Conservation (phyloP, 73 alveolate species). For the Diophrys appendiculata region DNA sequence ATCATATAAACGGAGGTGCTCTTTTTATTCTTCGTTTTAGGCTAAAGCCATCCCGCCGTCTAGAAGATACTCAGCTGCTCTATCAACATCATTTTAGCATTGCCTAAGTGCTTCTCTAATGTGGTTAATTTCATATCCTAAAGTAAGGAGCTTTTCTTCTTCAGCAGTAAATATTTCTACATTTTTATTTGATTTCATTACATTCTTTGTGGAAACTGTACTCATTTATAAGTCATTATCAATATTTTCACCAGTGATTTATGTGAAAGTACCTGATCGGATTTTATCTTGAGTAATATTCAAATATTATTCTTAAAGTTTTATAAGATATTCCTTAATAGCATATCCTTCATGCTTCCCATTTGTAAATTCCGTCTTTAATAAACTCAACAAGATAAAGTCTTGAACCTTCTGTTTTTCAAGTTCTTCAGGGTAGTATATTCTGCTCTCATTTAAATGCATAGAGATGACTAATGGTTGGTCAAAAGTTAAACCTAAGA, state of each 20-base stretch:
- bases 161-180: background rate
- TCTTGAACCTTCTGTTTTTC: background rate
- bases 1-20: background rate
- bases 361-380: slow-evolving; percentile 13
- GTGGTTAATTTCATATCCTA: slow-evolving; percentile 27
- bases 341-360: background rate
- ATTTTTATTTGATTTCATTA: background rate
- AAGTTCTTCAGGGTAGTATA: slow-evolving; percentile 4
- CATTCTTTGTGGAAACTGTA: background rate
- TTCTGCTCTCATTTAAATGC: slow-evolving; percentile 23
- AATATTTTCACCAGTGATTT: slow-evolving; percentile 1
- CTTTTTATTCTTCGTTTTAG: background rate
- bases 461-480: slow-evolving; percentile 26
- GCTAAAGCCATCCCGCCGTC: background rate
- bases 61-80: background rate
- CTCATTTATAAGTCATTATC: no score
- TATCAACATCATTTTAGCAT: background rate
- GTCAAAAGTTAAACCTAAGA: slow-evolving; percentile 19
- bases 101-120: slow-evolving; percentile 16
- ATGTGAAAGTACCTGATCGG: background rate
- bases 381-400: slow-evolving; percentile 3
- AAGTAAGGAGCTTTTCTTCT: slow-evolving; percentile 3
- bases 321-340: background rate
- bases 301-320: slow-evolving; percentile 1
- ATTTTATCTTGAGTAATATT: slow-evolving; percentile 8